A percentile compares a stretch with the other conserved stretches of the same genome.
Conservation (phyloP, 768 basidiomycete species). For the Russula abietina region DNA sequence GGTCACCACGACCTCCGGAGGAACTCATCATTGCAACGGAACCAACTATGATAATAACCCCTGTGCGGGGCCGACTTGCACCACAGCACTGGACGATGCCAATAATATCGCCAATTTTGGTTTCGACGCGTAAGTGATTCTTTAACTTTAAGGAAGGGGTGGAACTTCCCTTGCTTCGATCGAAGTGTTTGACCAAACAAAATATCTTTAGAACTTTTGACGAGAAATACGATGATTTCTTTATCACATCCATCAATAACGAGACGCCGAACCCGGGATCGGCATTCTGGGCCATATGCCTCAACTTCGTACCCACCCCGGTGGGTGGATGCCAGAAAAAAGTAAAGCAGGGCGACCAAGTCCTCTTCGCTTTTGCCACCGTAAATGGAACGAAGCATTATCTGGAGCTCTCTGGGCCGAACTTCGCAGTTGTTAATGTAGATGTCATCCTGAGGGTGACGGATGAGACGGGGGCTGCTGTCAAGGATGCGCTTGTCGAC, state of each 20-base stretch:
- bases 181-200: not conserved
- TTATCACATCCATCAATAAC: not conserved
- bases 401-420: not conserved
- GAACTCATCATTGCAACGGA: slow-evolving; percentile 41
- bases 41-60: slow-evolving; percentile 36
- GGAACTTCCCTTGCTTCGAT: not conserved
- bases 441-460: not conserved
- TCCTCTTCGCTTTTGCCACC: not conserved
- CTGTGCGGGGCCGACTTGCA: slow-evolving; percentile 38
- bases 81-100: slow-evolving; percentile 42
- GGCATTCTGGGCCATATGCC: not conserved
- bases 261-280: not conserved
- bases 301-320: not conserved
- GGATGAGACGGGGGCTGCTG: not conserved
- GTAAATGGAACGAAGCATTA: not conserved
- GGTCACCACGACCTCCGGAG: slow-evolving; percentile 36
- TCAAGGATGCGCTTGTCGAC: not conserved
- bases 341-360: not conserved
- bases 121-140: not conserved
- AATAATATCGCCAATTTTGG: not conserved
- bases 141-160: no score
- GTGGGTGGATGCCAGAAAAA: not conserved
- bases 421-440: rapidly evolving
- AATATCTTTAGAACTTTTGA: not conserved
- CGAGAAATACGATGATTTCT: not conserved